Conservation (phyloP, 768 basidiomycete species). For the Sutorius australiensis region DNA sequence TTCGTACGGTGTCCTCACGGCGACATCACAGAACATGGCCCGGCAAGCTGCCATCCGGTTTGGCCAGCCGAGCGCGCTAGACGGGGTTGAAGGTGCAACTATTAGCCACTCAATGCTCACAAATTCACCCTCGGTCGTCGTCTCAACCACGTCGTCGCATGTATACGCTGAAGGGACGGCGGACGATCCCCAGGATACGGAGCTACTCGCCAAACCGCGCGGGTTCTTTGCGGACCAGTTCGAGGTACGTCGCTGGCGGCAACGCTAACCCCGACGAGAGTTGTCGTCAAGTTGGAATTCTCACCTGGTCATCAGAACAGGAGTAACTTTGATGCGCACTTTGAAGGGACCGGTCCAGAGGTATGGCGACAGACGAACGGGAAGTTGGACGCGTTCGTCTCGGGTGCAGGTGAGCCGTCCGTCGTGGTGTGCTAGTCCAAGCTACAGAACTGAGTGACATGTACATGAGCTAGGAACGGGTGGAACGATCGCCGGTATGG, state of each 20-base stretch:
- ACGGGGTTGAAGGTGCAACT: slow-evolving; percentile 12
- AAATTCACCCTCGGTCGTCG: slow-evolving; percentile 47
- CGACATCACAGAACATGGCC: slow-evolving; percentile 71
- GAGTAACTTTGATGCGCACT: slow-evolving; percentile 90
- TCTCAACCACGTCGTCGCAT: slow-evolving; percentile 47
- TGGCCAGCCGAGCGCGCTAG: slow-evolving; percentile 39
- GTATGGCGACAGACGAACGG: slow-evolving; percentile 93
- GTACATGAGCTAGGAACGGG: slow-evolving; percentile 68
- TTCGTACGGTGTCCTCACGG: not conserved
- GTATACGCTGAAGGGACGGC: slow-evolving; percentile 33
- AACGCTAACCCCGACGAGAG: not conserved
- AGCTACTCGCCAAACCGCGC: slow-evolving; percentile 51
- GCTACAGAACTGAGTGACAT: not conserved
- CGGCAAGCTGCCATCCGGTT: slow-evolving; percentile 74
- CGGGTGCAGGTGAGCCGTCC: slow-evolving; percentile 67
- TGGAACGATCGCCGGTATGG: slow-evolving; percentile 87
- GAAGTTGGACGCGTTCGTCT: slow-evolving; percentile 76
- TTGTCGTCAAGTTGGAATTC: not conserved
- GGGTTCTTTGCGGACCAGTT: slow-evolving; percentile 98
- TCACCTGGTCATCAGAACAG: slow-evolving; percentile 47
- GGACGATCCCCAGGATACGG: slow-evolving; percentile 37
- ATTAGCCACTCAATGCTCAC: slow-evolving; percentile 37
- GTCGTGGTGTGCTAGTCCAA: not conserved
- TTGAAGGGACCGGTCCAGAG: slow-evolving; percentile 86
- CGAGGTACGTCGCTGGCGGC: slow-evolving; percentile 43